Percentiles rank a stretch among this genome's conserved stretches.
Conservation (phyloP, 192 early-diverging fungal genomes). For the Backusella macrospora region DNA sequence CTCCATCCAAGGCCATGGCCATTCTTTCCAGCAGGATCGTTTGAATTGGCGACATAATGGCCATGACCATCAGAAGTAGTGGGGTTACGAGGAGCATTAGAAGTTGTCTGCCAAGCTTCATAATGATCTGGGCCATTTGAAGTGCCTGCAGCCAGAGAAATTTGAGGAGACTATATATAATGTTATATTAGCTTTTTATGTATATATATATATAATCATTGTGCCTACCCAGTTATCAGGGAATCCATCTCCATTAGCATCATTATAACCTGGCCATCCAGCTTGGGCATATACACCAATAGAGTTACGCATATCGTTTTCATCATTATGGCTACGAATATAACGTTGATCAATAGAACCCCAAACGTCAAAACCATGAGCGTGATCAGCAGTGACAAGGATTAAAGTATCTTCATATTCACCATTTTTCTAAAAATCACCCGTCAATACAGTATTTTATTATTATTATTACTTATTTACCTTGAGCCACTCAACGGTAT, state of each 20-base stretch:
- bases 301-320: slow-evolving; percentile 45
- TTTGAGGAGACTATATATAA: slow-evolving; percentile 28
- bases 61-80: slow-evolving; percentile 37
- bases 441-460: neutral
- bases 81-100: slow-evolving; percentile 42
- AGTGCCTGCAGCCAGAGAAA: slow-evolving; percentile 48
- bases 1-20: slow-evolving; percentile 36
- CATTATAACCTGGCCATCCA: slow-evolving; percentile 52
- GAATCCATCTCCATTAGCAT: slow-evolving; percentile 52
- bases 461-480: neutral
- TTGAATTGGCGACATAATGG: slow-evolving; percentile 30
- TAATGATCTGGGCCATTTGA: slow-evolving; percentile 44
- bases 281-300: slow-evolving; percentile 55
- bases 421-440: slow-evolving; percentile 35
- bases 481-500: slow-evolving; percentile 55
- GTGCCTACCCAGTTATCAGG: slow-evolving; percentile 45
- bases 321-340: slow-evolving; percentile 48
- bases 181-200: neutral
- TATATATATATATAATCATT: neutral
- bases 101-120: slow-evolving; percentile 49
- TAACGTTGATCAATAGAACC: slow-evolving; percentile 63
- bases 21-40: slow-evolving; percentile 27
- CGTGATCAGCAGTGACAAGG: slow-evolving; percentile 67
- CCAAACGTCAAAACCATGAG: slow-evolving; percentile 66
- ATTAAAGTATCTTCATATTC: slow-evolving; percentile 59